Conservation (phyloP, 495 filamentous ascomycete species). For the Choiromyces venosus region DNA sequence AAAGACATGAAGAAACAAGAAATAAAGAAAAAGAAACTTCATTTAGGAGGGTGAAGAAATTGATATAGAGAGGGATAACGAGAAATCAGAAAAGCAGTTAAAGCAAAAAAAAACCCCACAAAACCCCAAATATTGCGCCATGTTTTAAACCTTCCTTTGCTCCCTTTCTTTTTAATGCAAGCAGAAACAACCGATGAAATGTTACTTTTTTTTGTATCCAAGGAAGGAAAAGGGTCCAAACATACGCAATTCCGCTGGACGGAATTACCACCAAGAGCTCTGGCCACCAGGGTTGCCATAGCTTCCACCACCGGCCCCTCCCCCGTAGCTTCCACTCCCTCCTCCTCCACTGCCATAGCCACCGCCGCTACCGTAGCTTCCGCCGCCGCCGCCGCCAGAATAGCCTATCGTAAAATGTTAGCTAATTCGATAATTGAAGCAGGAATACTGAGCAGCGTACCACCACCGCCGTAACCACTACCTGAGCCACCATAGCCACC, state of each 20-base stretch:
- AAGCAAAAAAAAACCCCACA: constrained; percentile 52
- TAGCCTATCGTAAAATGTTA: constrained; percentile 39
- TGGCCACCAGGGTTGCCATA: constrained; percentile 85
- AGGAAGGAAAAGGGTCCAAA: constrained; percentile 36
- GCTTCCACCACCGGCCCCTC: constrained; percentile 50
- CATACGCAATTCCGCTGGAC: constrained; percentile 35
- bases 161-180: constrained; percentile 42
- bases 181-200: constrained; percentile 40
- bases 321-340: constrained; percentile 44
- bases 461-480: constrained; percentile 45
- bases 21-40: constrained; percentile 42
- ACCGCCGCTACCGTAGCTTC: constrained; percentile 37
- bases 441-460: constrained; percentile 9
- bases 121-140: constrained; percentile 44
- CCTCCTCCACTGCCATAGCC: constrained; percentile 35
- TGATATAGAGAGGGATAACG: constrained; percentile 41
- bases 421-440: constrained; percentile 6
- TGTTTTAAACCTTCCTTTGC: constrained; percentile 41
- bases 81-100: constrained; percentile 49
- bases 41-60: constrained; percentile 34
- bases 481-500: constrained; percentile 50
- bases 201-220: constrained; percentile 38
- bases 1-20: constrained; percentile 39
- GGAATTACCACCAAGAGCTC: constrained; percentile 89
- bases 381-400: constrained; percentile 23